phyloP scores from a whole-genome alignment of 2,329 filamentous ascomycete genomes.

The Hymenoscyphus infarciens region DNA sequence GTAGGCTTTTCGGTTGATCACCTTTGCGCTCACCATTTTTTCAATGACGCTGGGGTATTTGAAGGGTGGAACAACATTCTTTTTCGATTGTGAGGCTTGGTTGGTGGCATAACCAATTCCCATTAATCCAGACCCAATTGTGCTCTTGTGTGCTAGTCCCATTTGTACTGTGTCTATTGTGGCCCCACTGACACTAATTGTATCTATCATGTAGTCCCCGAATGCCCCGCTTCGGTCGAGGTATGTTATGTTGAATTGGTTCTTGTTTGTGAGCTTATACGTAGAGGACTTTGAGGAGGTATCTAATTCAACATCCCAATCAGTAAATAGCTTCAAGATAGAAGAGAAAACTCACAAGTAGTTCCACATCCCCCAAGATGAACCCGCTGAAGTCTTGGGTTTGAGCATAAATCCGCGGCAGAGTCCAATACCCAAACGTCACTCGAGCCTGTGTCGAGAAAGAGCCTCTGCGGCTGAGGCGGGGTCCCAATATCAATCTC shows the following conservation, averaged over 20 bases:
- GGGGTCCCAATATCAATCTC: conserved; percentile 56
- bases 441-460: conserved; percentile 60
- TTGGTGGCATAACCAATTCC: conserved; percentile 52
- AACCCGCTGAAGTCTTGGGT: conserved; percentile 15
- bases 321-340: conserved; percentile 21
- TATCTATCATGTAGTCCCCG: conserved; percentile 56
- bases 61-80: conserved; percentile 26
- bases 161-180: conserved; percentile 49
- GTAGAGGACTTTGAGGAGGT: conserved; percentile 47
- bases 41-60: conserved; percentile 31
- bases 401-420: conserved; percentile 30
- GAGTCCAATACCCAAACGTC: conserved; percentile 53
- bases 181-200: conserved; percentile 46
- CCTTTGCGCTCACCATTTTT: conserved; percentile 38
- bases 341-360: conserved; percentile 39
- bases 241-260: conserved; percentile 55
- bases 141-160: conserved; percentile 48
- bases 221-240: conserved; percentile 50
- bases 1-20: conserved; percentile 42
- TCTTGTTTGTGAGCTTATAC: conserved; percentile 40
- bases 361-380: conserved; percentile 37
- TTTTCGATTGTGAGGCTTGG: conserved; percentile 39
- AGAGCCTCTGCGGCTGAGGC: conserved; percentile 49
- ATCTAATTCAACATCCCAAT: conserved; percentile 38
- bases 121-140: conserved; percentile 50